A percentile compares a stretch with the other conserved stretches of the same genome.
phyloP scores from a whole-genome alignment of 2,329 filamentous ascomycete species.

The Alternaria sp. region DNA sequence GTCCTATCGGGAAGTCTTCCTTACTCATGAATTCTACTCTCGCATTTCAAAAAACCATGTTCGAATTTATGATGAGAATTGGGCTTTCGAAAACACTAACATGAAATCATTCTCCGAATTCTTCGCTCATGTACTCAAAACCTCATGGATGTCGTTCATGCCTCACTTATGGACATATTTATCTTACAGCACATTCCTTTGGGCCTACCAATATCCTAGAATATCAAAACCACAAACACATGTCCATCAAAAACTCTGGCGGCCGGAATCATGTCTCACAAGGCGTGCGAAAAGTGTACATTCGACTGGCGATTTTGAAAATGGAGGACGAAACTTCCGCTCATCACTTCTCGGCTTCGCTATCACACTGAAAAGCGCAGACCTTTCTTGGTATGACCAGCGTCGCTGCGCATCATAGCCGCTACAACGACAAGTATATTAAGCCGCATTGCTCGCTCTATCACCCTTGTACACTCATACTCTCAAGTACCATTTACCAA shows the following conservation, averaged over 20 bases:
- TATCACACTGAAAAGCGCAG: not conserved
- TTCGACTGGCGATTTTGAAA: not conserved
- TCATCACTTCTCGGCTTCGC: not conserved
- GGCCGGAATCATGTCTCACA: not conserved
- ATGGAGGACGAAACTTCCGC: not conserved
- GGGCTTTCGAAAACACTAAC: not conserved
- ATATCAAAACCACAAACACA: not conserved
- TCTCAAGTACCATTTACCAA: too few relatives aligned
- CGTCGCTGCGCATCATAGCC: not conserved
- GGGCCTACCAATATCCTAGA: not conserved
- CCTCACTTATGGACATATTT: not conserved
- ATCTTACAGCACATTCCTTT: not conserved
- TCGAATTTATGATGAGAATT: not conserved
- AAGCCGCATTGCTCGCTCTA: not conserved
- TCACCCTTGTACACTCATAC: not conserved
- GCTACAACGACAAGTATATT: not conserved
- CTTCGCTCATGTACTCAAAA: not conserved
- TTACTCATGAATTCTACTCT: not conserved
- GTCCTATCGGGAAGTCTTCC: fast-evolving
- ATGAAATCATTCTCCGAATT: not conserved
- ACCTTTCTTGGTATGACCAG: not conserved
- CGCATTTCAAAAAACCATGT: not conserved
- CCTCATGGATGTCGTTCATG: too few relatives aligned
- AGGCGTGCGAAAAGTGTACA: not conserved
- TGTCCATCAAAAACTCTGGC: not conserved